phyloP scores from a whole-genome alignment of 2,329 filamentous ascomycete species.

The Phialophora expanda region DNA sequence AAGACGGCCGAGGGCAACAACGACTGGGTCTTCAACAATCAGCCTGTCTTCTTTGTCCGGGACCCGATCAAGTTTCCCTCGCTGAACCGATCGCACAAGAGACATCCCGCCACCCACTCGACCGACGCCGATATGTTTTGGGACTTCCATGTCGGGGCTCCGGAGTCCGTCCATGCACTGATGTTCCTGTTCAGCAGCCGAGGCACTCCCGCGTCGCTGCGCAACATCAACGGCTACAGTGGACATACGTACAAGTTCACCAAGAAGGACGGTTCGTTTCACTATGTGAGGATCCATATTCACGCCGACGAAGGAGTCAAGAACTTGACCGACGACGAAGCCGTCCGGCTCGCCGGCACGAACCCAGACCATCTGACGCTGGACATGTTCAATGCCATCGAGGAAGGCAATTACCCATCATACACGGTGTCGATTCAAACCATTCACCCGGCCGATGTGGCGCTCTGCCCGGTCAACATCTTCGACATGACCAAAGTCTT shows the following conservation, averaged over 20 bases:
- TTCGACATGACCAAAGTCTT: slow-evolving; percentile 74
- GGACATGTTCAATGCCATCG: slow-evolving; percentile 69
- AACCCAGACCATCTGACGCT: slow-evolving; percentile 68
- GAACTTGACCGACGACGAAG: slow-evolving; percentile 64
- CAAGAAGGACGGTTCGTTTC: slow-evolving; percentile 68
- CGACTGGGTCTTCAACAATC: slow-evolving; percentile 56
- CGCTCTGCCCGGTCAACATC: slow-evolving; percentile 66
- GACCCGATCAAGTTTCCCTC: slow-evolving; percentile 75
- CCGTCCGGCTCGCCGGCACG: slow-evolving; percentile 57
- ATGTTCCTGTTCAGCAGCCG: slow-evolving; percentile 71
- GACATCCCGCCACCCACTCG: slow-evolving; percentile 72
- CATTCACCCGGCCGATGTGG: slow-evolving; percentile 65
- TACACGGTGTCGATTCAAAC: slow-evolving; percentile 71
- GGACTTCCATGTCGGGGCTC: slow-evolving; percentile 67
- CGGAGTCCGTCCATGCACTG: slow-evolving; percentile 67
- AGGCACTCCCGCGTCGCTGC: slow-evolving; percentile 68
- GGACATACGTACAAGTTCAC: slow-evolving; percentile 71
- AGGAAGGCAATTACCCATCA: slow-evolving; percentile 64
- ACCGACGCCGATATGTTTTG: slow-evolving; percentile 74
- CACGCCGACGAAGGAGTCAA: slow-evolving; percentile 68
- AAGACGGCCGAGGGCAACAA: slow-evolving; percentile 60
- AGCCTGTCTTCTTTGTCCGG: slow-evolving; percentile 72
- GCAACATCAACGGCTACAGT: slow-evolving; percentile 71
- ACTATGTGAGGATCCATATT: slow-evolving; percentile 69
- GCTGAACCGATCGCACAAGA: slow-evolving; percentile 76